phyloP scores from a whole-genome alignment of 257 asterid genomes.

The Plectranthus barbatus region DNA sequence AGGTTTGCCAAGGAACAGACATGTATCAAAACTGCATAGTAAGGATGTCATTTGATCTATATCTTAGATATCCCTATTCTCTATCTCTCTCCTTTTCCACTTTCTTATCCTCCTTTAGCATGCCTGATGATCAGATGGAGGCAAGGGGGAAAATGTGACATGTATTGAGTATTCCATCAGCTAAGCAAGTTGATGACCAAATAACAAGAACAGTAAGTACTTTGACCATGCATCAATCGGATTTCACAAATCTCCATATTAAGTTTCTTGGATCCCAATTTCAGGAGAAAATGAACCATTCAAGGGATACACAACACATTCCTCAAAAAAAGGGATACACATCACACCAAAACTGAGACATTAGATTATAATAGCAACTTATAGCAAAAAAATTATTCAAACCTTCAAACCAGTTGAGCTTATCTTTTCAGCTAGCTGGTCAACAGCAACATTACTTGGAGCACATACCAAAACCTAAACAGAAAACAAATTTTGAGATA shows the following conservation, averaged over 20 bases:
- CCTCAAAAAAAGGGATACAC: neutral
- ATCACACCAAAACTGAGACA: neutral
- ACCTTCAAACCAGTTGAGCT: slow-evolving; percentile 99
- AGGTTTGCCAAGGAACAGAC: neutral
- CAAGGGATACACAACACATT: neutral
- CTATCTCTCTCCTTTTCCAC: neutral
- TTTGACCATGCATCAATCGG: neutral
- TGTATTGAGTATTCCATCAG: neutral
- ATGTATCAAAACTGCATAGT: neutral
- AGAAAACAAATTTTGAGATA: slow-evolving; percentile 7
- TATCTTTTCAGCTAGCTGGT: slow-evolving; percentile 97
- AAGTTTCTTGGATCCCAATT: slow-evolving; percentile 1
- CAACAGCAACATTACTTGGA: slow-evolving; percentile 99
- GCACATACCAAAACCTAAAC: slow-evolving; percentile 95
- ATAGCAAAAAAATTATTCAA: slow-evolving; percentile 7
- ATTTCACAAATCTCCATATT: neutral
- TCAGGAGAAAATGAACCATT: neutral
- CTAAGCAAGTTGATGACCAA: neutral
- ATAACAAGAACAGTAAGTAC: neutral
- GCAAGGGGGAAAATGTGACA: neutral
- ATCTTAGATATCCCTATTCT: neutral
- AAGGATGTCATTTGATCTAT: neutral
- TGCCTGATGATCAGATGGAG: neutral
- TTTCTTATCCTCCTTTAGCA: neutral
- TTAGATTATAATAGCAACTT: neutral